Conservation (phyloP, 1,284 basidiomycete species). For the Tylopilus microsporus region DNA sequence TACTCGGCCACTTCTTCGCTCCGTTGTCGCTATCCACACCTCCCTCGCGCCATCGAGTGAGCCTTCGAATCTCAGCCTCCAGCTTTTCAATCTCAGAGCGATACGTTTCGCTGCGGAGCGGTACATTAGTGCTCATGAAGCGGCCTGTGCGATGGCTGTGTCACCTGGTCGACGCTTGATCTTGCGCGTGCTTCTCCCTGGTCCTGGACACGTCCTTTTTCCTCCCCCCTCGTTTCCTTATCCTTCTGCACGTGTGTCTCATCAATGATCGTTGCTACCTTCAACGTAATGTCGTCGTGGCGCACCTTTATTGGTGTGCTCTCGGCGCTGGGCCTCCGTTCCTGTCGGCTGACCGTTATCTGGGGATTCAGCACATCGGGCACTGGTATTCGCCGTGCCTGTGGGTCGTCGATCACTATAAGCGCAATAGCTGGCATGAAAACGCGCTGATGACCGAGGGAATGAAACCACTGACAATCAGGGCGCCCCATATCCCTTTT, state of each 20-base stretch:
- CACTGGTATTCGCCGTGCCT: conserved; percentile 22
- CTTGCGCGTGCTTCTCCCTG: conserved; percentile 66
- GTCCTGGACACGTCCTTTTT: conserved; percentile 60
- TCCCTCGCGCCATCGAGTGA: conserved; percentile 40
- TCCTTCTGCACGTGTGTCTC: background rate
- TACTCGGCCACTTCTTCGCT: conserved; percentile 72
- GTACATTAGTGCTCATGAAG: background rate
- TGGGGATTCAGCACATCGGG: conserved; percentile 20
- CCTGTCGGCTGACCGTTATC: conserved; percentile 15
- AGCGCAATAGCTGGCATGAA: background rate
- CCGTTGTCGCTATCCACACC: conserved; percentile 60
- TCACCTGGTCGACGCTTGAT: conserved; percentile 56
- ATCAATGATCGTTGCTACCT: background rate
- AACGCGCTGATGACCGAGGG: background rate
- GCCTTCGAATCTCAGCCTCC: conserved; percentile 42
- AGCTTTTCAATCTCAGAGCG: conserved; percentile 81
- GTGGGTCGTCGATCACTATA: conserved; percentile 52
- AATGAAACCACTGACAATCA: conserved; percentile 58
- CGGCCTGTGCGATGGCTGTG: background rate
- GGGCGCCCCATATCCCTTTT: conserved; percentile 77
- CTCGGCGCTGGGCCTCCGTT: conserved; percentile 1
- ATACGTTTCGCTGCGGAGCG: conserved; percentile 51
- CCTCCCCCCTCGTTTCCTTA: conserved; percentile 40
- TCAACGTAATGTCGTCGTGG: background rate
- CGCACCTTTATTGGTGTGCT: conserved; percentile 19